These are phyloP conservation scores for Penicillium sclerotiorum DNA, from an alignment of 2,329 filamentous ascomycete species.

Conservation along the genomic window DNA sequence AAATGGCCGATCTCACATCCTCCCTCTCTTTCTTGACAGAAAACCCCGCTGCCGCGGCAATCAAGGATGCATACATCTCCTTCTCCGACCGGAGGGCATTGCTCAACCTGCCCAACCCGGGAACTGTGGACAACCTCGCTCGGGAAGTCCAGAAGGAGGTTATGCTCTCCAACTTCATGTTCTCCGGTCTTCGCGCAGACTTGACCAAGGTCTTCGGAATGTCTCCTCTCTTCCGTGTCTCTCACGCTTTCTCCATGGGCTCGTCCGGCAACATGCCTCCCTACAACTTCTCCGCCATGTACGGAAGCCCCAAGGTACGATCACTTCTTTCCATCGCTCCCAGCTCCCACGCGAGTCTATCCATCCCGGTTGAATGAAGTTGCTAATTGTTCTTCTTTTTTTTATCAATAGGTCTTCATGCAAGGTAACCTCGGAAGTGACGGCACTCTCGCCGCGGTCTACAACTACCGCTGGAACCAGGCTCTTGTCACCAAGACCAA, in stretches of 20 bases:
- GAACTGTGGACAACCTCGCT: slow-evolving; percentile 84
- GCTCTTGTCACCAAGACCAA: slow-evolving; percentile 83
- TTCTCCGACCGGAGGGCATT: slow-evolving; percentile 86
- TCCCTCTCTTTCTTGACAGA: slow-evolving; percentile 69
- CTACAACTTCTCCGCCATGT: slow-evolving; percentile 92
- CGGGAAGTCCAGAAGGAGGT: slow-evolving; percentile 96
- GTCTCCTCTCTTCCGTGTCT: slow-evolving; percentile 92
- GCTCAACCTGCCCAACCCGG: slow-evolving; percentile 88
- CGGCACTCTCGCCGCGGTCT: slow-evolving; percentile 79
- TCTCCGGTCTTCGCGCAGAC: slow-evolving; percentile 93
- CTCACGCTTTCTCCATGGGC: slow-evolving; percentile 94
- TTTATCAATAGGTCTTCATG: slow-evolving; percentile 72
- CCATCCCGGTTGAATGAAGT: neutral
- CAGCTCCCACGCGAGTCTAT: neutral
- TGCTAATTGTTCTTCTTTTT: neutral
- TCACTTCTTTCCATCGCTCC: neutral
- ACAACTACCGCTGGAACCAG: slow-evolving; percentile 88
- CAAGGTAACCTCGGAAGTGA: slow-evolving; percentile 96
- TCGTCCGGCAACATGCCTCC: slow-evolving; percentile 80
- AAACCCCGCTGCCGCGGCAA: slow-evolving; percentile 70
- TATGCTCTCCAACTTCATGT: slow-evolving; percentile 94
- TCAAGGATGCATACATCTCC: slow-evolving; percentile 76
- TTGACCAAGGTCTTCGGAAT: slow-evolving; percentile 96
- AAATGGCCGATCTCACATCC: slow-evolving; percentile 47
- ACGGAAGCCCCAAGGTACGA: slow-evolving; percentile 85